Conservation (phyloP, 495 filamentous ascomycete genomes). For the Penicillium paradoxum region DNA sequence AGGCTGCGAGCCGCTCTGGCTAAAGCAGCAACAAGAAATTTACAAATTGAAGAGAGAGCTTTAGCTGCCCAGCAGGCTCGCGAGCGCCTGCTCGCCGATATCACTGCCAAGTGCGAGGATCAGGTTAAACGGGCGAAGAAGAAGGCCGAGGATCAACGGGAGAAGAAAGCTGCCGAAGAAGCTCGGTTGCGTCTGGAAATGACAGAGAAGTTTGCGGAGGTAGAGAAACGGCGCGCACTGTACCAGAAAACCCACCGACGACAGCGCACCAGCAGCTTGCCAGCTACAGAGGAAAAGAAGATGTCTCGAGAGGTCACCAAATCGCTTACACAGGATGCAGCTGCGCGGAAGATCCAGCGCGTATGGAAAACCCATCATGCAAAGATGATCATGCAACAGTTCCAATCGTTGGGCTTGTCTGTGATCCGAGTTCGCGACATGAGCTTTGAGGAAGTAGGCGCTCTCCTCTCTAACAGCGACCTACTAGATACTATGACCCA, state of each 20-base stretch:
- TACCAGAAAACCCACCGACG: constrained; percentile 56
- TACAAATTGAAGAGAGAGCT: constrained; percentile 70
- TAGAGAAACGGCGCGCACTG: constrained; percentile 61
- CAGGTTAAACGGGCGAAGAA: constrained; percentile 93
- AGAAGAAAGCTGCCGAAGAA: constrained; percentile 82
- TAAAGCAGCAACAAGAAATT: constrained; percentile 66
- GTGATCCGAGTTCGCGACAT: constrained; percentile 68
- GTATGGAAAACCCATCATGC: constrained; percentile 65
- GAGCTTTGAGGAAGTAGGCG: constrained; percentile 76
- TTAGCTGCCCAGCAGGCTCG: constrained; percentile 87
- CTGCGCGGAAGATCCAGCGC: constrained; percentile 68
- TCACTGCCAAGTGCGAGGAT: constrained; percentile 88
- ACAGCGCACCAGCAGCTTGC: constrained; percentile 59
- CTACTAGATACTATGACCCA: constrained; percentile 66
- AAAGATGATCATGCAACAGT: constrained; percentile 58
- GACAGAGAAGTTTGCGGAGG: constrained; percentile 85
- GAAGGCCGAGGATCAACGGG: constrained; percentile 85
- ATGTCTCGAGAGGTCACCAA: constrained; percentile 33
- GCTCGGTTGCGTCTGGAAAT: constrained; percentile 69
- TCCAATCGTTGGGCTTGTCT: constrained; percentile 63
- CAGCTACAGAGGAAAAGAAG: constrained; percentile 54
- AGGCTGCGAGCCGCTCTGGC: constrained; percentile 80
- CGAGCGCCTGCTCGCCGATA: constrained; percentile 87
- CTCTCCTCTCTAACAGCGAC: constrained; percentile 67
- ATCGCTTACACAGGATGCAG: constrained; percentile 57